These are phyloP conservation scores for Lecanicillium sp. DNA, from an alignment of 2,329 filamentous ascomycete species.

Conservation along the genomic window DNA sequence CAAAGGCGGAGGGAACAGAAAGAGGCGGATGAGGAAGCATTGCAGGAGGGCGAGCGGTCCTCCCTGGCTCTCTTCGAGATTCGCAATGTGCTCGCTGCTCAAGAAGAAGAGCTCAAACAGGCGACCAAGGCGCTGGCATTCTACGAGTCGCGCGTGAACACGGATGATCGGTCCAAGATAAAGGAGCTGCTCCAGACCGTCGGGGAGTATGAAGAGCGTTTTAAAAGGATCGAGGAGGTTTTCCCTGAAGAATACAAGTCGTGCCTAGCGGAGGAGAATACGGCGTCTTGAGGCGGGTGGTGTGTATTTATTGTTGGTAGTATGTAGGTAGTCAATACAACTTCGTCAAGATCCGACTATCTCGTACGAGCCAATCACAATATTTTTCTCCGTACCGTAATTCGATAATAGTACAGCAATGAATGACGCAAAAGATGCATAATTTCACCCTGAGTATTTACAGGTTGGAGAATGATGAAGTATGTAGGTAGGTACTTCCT, in stretches of 20 bases:
- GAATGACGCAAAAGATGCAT: too few species aligned
- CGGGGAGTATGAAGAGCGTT: slow-evolving; percentile 10
- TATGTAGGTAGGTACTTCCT: neutral
- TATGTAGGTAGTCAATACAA: too few species aligned
- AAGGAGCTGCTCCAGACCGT: slow-evolving; percentile 6
- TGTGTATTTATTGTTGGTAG: neutral
- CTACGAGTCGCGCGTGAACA: slow-evolving; percentile 12
- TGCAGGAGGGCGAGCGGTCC: slow-evolving; percentile 11
- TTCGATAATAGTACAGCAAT: too few species aligned
- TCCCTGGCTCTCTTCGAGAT: slow-evolving; percentile 4
- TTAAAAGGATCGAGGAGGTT: slow-evolving; percentile 11
- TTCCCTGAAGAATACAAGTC: slow-evolving; percentile 11
- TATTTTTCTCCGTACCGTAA: too few species aligned
- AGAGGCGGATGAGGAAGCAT: slow-evolving; percentile 14
- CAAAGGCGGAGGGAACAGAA: slow-evolving; percentile 15
- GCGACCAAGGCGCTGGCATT: slow-evolving; percentile 12
- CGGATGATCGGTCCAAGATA: slow-evolving; percentile 1
- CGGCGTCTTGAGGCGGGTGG: neutral
- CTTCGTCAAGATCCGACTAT: too few species aligned
- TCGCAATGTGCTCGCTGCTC: slow-evolving; percentile 11
- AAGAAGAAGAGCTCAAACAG: slow-evolving; percentile 14
- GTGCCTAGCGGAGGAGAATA: neutral
- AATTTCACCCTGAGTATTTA: too few species aligned
- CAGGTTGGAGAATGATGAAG: neutral
- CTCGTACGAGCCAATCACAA: too few species aligned